Conservation (phyloP, 169 alveolate genomes). For the Cystoisospora suis region DNA sequence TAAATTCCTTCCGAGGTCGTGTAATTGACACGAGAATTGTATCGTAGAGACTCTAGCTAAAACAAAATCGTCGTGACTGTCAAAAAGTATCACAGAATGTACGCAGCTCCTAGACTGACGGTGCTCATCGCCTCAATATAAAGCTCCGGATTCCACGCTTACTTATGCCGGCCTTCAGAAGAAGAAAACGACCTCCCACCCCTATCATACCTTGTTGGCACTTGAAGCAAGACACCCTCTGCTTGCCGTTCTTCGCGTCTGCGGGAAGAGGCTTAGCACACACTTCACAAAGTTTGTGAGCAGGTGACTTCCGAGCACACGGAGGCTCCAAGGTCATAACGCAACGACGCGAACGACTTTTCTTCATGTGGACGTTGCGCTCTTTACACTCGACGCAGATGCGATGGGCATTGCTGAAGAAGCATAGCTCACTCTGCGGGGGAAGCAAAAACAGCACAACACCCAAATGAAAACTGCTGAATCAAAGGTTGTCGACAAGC, state of each 20-base stretch:
- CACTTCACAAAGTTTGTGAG: conserved; percentile 27
- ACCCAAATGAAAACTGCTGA: no score
- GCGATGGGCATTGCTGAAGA: neutral
- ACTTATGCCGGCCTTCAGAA: no score
- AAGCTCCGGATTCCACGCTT: no score
- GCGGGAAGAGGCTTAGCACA: conserved; percentile 3
- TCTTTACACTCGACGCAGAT: conserved; percentile 35
- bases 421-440: neutral
- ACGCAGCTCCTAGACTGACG: no score
- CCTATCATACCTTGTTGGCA: conserved; percentile 38
- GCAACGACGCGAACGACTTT: neutral
- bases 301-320: neutral
- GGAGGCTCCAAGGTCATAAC: neutral
- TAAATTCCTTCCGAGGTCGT: no score
- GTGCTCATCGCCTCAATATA: no score
- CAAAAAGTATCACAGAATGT: no score
- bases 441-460: neutral
- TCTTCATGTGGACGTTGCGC: neutral
- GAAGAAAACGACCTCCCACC: no score
- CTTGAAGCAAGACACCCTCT: neutral
- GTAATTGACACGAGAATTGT: no score
- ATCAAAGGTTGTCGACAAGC: no score
- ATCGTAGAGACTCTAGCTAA: no score
- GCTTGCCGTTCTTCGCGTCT: neutral
- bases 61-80: no score